Conservation (phyloP, 139 green algal genomes). For the Tetraselmis striata region DNA sequence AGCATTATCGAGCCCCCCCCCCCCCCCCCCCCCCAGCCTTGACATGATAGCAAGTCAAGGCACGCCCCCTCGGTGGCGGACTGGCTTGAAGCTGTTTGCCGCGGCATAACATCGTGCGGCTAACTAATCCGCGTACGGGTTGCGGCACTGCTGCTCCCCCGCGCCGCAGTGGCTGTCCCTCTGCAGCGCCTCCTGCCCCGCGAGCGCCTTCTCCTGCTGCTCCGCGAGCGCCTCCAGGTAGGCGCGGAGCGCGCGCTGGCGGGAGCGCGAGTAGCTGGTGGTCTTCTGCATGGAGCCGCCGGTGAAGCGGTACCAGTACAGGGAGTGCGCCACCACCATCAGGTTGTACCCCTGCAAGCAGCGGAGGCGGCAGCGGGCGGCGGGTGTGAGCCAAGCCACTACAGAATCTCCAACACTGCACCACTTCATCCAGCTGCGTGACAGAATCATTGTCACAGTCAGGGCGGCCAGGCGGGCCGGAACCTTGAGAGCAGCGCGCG, state of each 20-base stretch:
- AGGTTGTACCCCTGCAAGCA: background rate
- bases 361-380: too few relatives aligned
- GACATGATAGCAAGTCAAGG: too few relatives aligned
- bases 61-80: too few relatives aligned
- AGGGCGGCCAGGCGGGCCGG: background rate
- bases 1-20: too few relatives aligned
- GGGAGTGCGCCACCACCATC: background rate
- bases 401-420: too few relatives aligned
- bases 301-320: conserved; percentile 12
- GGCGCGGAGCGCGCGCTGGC: background rate
- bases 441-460: too few relatives aligned
- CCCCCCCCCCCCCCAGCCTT: too few relatives aligned
- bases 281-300: conserved; percentile 10
- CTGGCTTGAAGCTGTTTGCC: too few relatives aligned
- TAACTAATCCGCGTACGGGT: background rate
- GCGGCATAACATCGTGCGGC: too few relatives aligned
- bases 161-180: background rate
- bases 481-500: background rate
- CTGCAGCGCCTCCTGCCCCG: background rate
- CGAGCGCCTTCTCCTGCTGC: background rate
- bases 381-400: too few relatives aligned
- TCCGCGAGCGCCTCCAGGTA: background rate
- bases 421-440: too few relatives aligned
- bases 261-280: background rate
- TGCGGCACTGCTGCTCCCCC: background rate